Base-by-base conservation (phyloP, 2,329 filamentous ascomycete species). In the Xylaria sp. region DNA sequence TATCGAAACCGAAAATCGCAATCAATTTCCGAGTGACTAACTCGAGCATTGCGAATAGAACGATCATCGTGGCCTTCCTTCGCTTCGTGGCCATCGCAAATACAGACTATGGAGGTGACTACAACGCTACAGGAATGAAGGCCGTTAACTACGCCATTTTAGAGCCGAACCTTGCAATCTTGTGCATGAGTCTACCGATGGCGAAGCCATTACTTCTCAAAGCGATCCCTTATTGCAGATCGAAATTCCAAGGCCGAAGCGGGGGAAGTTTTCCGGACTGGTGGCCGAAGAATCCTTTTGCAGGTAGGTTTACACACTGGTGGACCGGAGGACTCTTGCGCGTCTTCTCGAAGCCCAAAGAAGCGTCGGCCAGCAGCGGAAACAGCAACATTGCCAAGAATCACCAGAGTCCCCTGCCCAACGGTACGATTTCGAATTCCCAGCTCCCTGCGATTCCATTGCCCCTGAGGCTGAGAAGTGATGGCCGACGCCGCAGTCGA, bases 171-270 rank as follows among this genome's bases (percentile, higher is more conserved):
- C 76, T 82, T 4, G 49, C 78, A 44, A 81, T 83, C 65, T 72
- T 83, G 9, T 83, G 81, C 67, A 79, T 82, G 60, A 81, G 80
- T 67, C 77, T 83, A 57, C 81, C 81, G 2, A 83, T 83, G 80
- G 74, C 83, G 5, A 76, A 80, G 44, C 76, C 80, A 4, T 7
- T 59, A 4, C 7, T 62, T n/a, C 54, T 46, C 11, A 48, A 42
- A 20, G 33, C 36, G 23, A 1, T 53, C 3, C 5, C 46, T 11
- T 6, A 26, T 15, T 26, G 11, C 46, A 23, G 15, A 3, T 11
- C 20, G 11, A 48, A 48, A 26, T 3, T 26, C 10, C 20, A 23
- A 48, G 46, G 11, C n/a, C 44, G 44, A 46, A 23, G 1, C 4
- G 20, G n/a, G n/a, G n/a, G 10, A 4, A 23, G 9, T 17, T 20